Conservation (phyloP, 257 asterid species). For the Rauvolfia tetraphylla region DNA sequence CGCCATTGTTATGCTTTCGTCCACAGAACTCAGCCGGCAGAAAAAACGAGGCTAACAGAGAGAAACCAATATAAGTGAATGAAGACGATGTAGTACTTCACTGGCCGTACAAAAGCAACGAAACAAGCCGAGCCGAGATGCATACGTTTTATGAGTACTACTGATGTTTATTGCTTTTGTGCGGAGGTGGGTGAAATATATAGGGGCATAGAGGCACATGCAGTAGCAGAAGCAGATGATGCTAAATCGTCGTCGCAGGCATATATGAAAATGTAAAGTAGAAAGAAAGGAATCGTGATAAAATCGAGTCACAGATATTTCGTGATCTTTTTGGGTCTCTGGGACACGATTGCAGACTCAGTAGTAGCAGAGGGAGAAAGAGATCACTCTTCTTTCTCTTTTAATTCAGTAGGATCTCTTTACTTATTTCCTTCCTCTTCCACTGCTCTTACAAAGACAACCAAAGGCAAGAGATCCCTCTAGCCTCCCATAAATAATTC, state of each 20-base stretch:
- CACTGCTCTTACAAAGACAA: not conserved
- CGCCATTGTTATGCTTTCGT: not conserved
- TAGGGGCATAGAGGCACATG: not conserved
- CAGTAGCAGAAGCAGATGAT: not conserved
- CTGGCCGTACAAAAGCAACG: not conserved
- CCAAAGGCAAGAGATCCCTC: not conserved
- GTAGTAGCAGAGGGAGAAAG: constrained; percentile 1
- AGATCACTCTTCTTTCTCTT: not conserved
- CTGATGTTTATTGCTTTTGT: not conserved
- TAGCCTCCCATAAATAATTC: no score
- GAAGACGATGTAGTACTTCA: not conserved
- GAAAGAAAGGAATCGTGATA: constrained; percentile 24
- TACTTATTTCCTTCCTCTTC: not conserved
- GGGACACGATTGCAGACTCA: constrained; percentile 27
- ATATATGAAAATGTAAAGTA: constrained; percentile 1
- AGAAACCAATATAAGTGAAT: not conserved
- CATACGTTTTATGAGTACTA: not conserved
- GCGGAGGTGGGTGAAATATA: not conserved
- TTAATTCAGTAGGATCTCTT: not conserved
- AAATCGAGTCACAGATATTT: constrained; percentile 33
- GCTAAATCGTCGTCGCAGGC: not conserved
- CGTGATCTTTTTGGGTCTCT: constrained; percentile 35
- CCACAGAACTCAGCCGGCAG: not conserved
- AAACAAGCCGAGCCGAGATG: not conserved
- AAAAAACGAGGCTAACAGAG: not conserved